Conservation (phyloP, 129 eudicot species). For the Calendula officinalis region DNA sequence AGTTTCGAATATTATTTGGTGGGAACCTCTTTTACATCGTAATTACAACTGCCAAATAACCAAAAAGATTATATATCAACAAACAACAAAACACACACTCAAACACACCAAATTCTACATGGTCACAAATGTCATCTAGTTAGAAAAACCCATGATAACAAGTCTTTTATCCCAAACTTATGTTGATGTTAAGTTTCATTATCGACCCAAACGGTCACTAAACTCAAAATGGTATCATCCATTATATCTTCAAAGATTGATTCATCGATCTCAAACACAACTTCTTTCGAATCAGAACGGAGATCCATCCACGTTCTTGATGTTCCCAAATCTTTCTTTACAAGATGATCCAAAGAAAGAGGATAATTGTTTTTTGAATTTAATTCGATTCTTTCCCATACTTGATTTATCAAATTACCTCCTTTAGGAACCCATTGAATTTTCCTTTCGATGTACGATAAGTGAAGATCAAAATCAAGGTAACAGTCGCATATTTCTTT, state of each 20-base stretch:
- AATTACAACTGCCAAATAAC: conserved; percentile 15
- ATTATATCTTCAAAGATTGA: conserved; percentile 60
- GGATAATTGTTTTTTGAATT: conserved; percentile 38
- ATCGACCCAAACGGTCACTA: conserved; percentile 11
- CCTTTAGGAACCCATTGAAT: conserved; percentile 48
- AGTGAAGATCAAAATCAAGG: conserved; percentile 38
- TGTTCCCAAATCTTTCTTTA: conserved; percentile 56
- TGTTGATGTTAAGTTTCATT: conserved; percentile 11
- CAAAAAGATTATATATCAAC: conserved; percentile 3
- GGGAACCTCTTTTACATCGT: conserved; percentile 28
- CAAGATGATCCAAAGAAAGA: conserved; percentile 65
- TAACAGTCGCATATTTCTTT: conserved; percentile 57
- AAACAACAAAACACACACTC: conserved; percentile 27
- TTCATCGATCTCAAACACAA: conserved; percentile 54
- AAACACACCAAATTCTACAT: conserved; percentile 37
- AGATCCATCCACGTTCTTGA: conserved; percentile 66
- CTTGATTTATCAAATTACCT: conserved; percentile 56
- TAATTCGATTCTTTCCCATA: conserved; percentile 74
- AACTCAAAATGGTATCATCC: conserved; percentile 54
- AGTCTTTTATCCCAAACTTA: conserved; percentile 6
- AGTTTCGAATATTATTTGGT: conserved; percentile 24
- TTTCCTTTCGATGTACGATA: conserved; percentile 34
- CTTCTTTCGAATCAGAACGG: conserved; percentile 40
- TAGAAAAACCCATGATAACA: conserved; percentile 16
- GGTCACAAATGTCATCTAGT: conserved; percentile 25